These are phyloP conservation scores for Verticillium zaregamsianum DNA, from an alignment of 2,329 filamentous ascomycete species.

Conservation along the genomic window DNA sequence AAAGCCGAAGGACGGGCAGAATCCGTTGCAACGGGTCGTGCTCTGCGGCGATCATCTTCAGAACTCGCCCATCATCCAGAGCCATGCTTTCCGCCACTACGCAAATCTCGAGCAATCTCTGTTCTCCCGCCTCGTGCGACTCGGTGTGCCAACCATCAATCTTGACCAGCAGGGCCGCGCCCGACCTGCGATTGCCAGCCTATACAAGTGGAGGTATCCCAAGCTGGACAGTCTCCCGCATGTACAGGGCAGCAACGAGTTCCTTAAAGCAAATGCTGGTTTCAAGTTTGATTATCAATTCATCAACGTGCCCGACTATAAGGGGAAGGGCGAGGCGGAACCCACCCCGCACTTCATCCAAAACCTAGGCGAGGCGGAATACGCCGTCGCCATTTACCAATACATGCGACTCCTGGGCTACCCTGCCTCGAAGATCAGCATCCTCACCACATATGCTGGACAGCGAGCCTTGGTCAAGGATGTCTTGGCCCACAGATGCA, in stretches of 20 bases:
- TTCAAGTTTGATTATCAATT: conserved; percentile 96
- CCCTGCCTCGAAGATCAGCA: conserved; percentile 76
- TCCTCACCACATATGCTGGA: conserved; percentile 90
- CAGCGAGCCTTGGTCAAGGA: conserved; percentile 86
- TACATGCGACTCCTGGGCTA: conserved; percentile 98
- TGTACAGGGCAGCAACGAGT: conserved; percentile 66
- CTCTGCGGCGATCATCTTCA: conserved; percentile 94
- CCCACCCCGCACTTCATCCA: conserved; percentile 94
- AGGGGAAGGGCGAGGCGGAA: conserved; percentile 81
- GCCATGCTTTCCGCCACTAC: conserved; percentile 88
- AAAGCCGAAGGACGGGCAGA: conserved; percentile 66
- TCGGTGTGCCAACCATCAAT: conserved; percentile 86
- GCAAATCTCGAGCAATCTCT: conserved; percentile 95
- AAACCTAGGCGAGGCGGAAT: conserved; percentile 95
- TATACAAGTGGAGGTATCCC: conserved; percentile 93
- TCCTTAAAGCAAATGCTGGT: conserved; percentile 78
- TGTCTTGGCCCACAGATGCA: conserved; percentile 79
- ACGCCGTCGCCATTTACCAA: conserved; percentile 90
- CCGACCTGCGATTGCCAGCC: conserved; percentile 76
- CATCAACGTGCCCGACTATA: conserved; percentile 91
- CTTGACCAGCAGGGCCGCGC: conserved; percentile 93
- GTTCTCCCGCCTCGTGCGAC: conserved; percentile 83
- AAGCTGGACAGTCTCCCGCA: conserved; percentile 74
- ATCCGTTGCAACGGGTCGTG: conserved; percentile 80
- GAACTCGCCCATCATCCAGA: conserved; percentile 94